Evolutionary conservation across 2,329 filamentous ascomycete genomes (phyloP), one percentile per base, ranked within the genome.

Genomic region (Sodiomyces alkalinus): DNA sequence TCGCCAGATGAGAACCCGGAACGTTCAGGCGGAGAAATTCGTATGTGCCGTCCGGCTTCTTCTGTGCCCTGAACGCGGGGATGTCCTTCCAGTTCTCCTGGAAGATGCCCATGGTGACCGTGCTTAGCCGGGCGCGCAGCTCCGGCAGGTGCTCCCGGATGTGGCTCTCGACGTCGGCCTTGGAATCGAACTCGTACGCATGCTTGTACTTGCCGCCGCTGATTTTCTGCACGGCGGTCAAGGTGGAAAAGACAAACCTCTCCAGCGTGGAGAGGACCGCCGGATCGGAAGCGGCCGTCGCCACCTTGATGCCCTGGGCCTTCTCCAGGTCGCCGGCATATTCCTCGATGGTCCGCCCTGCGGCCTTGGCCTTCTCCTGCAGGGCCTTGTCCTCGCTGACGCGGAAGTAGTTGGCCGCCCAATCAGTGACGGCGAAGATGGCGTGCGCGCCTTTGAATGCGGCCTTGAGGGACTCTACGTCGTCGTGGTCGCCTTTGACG

Each of bases 371-470:
- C 19, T 31, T 33, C 9, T 19, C 10, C 11, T 31, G 27, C 12
- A 28, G 15, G 16, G 21, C 26, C 7, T 14, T 17, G 17, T 34
- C 26, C 19, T 22, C 22, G 21, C n/a, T 25, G n/a, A 34, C 29
- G 2, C 20, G 21, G 26, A 31, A 16, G 22, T 26, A 32, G 25
- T 20, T 23, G 16, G 21, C 16, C n/a, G 22, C 30, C 27, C 37
- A 47, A 30, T 55, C 46, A 3, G 50, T 56, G 14, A 49, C 44
- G 25, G 43, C 41, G 45, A 56, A 59, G 36, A 60, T 51, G 30
- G 39, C 40, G 20, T 43, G 43, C 8, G 55, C 50, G 20, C 47
- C 52, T 10, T 38, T 17, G 40, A 60, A 58, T 23, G 48, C 53
- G 2, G 29, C 21, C 5, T 39, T 30, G 11, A 59, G 45, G 1